Percentiles rank a stretch among this genome's conserved stretches.
Evolutionary conservation across 2,329 filamentous ascomycete genomes (phyloP).

Genomic region (Periconia digitata): DNA sequence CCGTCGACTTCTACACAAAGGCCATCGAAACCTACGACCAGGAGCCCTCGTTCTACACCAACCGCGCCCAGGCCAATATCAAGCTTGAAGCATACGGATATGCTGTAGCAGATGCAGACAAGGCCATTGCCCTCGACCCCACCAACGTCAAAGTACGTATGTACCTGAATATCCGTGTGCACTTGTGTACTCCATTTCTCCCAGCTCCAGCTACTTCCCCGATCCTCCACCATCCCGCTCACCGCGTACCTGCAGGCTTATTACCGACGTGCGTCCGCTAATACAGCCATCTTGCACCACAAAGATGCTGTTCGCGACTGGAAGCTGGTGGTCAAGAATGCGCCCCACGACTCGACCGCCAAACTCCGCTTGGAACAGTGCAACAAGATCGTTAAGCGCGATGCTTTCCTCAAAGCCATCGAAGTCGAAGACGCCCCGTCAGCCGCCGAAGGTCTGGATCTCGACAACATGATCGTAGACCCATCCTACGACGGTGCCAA

Average conservation of each 20-base stretch:
- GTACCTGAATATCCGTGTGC: neutral
- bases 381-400: conserved; percentile 88
- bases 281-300: conserved; percentile 86
- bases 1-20: conserved; percentile 81
- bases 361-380: conserved; percentile 89
- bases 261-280: conserved; percentile 88
- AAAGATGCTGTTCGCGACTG: conserved; percentile 90
- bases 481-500: conserved; percentile 80
- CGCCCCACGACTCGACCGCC: conserved; percentile 85
- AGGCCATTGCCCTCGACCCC: conserved; percentile 86
- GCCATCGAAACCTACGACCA: conserved; percentile 82
- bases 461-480: conserved; percentile 83
- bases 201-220: neutral
- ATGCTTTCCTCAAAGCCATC: conserved; percentile 83
- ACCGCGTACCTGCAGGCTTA: conserved; percentile 66
- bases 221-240: conserved; percentile 2
- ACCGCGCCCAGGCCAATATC: conserved; percentile 94
- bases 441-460: conserved; percentile 61
- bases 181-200: neutral
- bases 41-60: conserved; percentile 89
- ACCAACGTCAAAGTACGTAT: conserved; percentile 77
- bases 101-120: conserved; percentile 86
- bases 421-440: conserved; percentile 90
- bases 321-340: conserved; percentile 83
- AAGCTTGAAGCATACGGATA: conserved; percentile 95